Evolutionary conservation across 139 green algal species (phyloP).

Genomic region (Micromonas commoda): DNA sequence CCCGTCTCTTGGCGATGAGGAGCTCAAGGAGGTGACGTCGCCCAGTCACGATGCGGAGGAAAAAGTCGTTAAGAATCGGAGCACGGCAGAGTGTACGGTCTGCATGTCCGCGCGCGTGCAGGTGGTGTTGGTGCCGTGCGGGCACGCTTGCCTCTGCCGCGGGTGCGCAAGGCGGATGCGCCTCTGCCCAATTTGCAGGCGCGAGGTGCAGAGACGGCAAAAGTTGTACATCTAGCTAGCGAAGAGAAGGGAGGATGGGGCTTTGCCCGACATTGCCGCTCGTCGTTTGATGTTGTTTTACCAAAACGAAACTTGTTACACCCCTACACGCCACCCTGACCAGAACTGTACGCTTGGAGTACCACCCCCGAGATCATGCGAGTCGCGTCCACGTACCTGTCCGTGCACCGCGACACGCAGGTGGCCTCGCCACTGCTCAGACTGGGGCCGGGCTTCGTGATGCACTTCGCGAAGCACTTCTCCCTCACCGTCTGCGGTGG

Average conservation of each 20-base stretch:
- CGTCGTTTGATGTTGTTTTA: no score
- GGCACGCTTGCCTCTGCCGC: conserved; percentile 67
- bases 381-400: conserved; percentile 75
- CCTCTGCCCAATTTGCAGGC: conserved; percentile 67
- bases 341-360: background rate
- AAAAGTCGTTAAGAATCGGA: no score
- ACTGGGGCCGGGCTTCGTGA: conserved; percentile 71
- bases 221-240: conserved; percentile 55
- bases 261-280: no score
- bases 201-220: conserved; percentile 61
- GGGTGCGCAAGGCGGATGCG: conserved; percentile 56
- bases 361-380: conserved; percentile 34
- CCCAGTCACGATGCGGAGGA: no score
- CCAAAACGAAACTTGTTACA: no score
- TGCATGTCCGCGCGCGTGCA: conserved; percentile 36
- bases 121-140: conserved; percentile 70
- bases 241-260: no score
- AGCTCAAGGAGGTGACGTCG: background rate
- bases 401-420: conserved; percentile 78
- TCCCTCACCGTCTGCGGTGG: conserved; percentile 87
- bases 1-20: background rate
- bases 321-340: background rate
- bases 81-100: conserved; percentile 20
- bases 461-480: conserved; percentile 89
- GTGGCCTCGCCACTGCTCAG: conserved; percentile 82